Conservation (phyloP, 768 basidiomycete species). For the Psilocybe cubensis region DNA sequence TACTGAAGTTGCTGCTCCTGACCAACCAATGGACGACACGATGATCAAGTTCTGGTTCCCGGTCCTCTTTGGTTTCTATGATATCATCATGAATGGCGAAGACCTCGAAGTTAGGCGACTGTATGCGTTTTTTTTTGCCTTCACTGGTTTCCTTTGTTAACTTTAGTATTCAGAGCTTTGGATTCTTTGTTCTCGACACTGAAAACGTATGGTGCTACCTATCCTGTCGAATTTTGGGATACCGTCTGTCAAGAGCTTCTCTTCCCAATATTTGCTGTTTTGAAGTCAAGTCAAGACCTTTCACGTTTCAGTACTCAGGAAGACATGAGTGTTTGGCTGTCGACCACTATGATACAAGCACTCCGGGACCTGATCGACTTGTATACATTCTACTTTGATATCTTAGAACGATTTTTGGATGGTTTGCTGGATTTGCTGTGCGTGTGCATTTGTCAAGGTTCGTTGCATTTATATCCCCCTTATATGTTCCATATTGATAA, state of each 20-base stretch:
- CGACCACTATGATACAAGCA: slow-evolving; percentile 98
- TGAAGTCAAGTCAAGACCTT: slow-evolving; percentile 91
- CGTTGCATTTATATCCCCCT: slow-evolving; percentile 21
- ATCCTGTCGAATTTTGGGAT: slow-evolving; percentile 95
- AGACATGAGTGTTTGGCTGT: slow-evolving; percentile 99
- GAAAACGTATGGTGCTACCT: slow-evolving; percentile 85
- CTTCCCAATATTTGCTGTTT: slow-evolving; percentile 97
- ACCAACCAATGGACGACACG: slow-evolving; percentile 65
- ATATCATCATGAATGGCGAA: slow-evolving; percentile 99
- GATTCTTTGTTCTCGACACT: slow-evolving; percentile 95
- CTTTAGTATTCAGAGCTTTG: slow-evolving; percentile 66
- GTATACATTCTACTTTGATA: slow-evolving; percentile 94
- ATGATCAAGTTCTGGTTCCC: slow-evolving; percentile 99
- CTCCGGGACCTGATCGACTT: slow-evolving; percentile 93
- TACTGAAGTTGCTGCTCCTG: slow-evolving; percentile 26
- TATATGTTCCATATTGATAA: neutral
- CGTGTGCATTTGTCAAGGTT: slow-evolving; percentile 99
- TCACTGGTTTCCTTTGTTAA: slow-evolving; percentile 2
- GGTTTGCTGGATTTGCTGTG: slow-evolving; percentile 92
- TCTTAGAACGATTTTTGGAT: slow-evolving; percentile 87
- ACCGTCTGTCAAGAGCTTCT: slow-evolving; percentile 95
- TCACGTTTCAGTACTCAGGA: slow-evolving; percentile 95
- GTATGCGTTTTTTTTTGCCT: slow-evolving; percentile 54
- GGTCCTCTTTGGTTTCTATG: slow-evolving; percentile 95
- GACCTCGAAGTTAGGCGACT: slow-evolving; percentile 95